A percentile compares a stretch with the other conserved stretches of the same genome.
Evolutionary conservation across 257 asterid genomes (phyloP).

Genomic region (Thymus quinquecostatus): DNA sequence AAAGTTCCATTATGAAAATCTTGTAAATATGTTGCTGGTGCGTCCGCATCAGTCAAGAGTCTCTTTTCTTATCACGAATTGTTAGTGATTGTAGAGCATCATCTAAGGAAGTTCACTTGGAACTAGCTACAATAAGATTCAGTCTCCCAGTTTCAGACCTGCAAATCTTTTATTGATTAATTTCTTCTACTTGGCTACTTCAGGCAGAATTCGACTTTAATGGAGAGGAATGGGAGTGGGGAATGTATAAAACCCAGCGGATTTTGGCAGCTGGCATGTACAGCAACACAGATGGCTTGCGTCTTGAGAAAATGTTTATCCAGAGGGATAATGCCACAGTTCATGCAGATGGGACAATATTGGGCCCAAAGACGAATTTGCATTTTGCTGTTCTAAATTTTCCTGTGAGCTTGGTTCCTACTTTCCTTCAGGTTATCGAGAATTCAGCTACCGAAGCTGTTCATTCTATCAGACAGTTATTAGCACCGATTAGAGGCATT

Average conservation of each 20-base stretch:
- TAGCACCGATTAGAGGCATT: conserved; percentile 91
- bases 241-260: conserved; percentile 90
- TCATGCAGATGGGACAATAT: conserved; percentile 97
- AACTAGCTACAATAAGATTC: conserved; percentile 7
- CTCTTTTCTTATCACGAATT: conserved; percentile 13
- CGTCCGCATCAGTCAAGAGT: background rate
- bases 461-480: conserved; percentile 84
- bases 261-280: conserved; percentile 95
- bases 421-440: conserved; percentile 90
- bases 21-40: background rate
- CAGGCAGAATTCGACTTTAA: conserved; percentile 96
- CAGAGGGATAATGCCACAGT: conserved; percentile 97
- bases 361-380: conserved; percentile 92
- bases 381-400: conserved; percentile 97
- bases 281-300: conserved; percentile 95
- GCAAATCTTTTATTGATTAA: conserved; percentile 21
- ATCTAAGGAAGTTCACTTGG: background rate
- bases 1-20: background rate
- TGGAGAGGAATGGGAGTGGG: conserved; percentile 99
- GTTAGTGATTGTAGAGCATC: background rate
- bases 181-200: conserved; percentile 30
- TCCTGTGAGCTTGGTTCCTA: conserved; percentile 93
- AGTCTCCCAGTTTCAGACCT: conserved; percentile 10
- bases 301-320: conserved; percentile 93
- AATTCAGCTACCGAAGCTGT: conserved; percentile 90